Conservation (phyloP, 441 rosid genomes). For the Bocquillonia castaneifolia region DNA sequence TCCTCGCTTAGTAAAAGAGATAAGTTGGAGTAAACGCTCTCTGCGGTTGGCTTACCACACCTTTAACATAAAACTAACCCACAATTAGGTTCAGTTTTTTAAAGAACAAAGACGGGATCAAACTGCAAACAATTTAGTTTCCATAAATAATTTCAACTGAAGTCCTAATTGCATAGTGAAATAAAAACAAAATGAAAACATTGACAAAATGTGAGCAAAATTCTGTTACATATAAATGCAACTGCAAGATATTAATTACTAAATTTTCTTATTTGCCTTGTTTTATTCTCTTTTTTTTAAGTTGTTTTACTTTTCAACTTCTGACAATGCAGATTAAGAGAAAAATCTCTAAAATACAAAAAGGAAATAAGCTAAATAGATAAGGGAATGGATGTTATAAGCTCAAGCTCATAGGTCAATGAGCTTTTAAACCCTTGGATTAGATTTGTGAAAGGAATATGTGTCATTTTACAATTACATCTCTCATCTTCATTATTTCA, state of each 20-base stretch:
- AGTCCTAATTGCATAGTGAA: not conserved
- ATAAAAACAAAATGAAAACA: not conserved
- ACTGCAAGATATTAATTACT: not conserved
- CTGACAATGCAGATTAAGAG: no score
- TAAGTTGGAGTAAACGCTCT: conserved; percentile 70
- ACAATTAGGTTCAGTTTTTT: not conserved
- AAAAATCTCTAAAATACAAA: no score
- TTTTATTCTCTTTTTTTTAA: no score
- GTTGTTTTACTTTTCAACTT: not conserved
- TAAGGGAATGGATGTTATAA: no score
- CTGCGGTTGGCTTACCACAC: conserved; percentile 67
- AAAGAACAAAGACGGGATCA: not conserved
- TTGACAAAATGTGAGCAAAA: not conserved
- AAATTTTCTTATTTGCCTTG: not conserved
- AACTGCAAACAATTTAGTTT: not conserved
- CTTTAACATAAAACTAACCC: conserved; percentile 32
- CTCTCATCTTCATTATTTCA: no score
- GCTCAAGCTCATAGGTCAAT: no score
- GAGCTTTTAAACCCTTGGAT: no score
- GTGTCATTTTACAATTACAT: no score
- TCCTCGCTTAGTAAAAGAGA: conserved; percentile 62
- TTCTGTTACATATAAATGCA: not conserved
- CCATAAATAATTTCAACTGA: not conserved
- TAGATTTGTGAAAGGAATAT: no score
- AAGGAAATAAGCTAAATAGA: no score